Percentiles rank a stretch among this genome's conserved stretches.
phyloP scores from a whole-genome alignment of 495 filamentous ascomycete genomes.

The Physcia stellaris region DNA sequence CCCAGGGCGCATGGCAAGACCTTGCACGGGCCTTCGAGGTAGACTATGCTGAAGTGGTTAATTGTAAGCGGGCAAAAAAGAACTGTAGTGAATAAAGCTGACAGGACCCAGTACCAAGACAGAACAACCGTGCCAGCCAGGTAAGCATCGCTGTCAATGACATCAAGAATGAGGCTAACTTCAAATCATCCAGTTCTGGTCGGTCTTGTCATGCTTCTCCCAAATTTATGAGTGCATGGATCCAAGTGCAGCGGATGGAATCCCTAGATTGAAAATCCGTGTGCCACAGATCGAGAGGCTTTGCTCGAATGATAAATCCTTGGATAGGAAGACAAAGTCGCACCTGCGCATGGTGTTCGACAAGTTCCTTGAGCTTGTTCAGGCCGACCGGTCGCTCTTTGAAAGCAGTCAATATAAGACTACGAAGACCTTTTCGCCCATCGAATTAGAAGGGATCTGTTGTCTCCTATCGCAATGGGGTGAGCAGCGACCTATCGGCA shows the following conservation, averaged over 20 bases:
- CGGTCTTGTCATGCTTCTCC: background rate
- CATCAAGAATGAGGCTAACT: background rate
- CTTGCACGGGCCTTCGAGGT: background rate
- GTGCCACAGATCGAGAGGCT: background rate
- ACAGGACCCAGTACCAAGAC: no score
- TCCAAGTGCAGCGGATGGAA: background rate
- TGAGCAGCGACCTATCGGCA: background rate
- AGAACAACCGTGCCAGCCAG: no score
- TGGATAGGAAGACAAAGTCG: background rate
- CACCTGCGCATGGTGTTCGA: background rate
- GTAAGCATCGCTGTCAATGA: no score
- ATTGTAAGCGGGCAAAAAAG: background rate
- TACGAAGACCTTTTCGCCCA: background rate
- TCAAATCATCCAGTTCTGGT: background rate
- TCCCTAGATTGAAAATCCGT: background rate
- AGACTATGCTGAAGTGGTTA: background rate
- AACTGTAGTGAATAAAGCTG: background rate
- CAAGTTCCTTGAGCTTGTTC: background rate
- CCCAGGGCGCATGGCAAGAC: background rate
- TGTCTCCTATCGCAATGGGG: background rate
- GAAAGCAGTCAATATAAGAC: background rate
- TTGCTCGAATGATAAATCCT: background rate
- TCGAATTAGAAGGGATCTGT: background rate
- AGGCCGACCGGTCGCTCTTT: background rate
- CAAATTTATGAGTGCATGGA: slow-evolving; percentile 2